These are phyloP conservation scores for Myriosclerotinia duriaeana DNA, from an alignment of 2,329 filamentous ascomycete genomes.

Conservation along the genomic window DNA sequence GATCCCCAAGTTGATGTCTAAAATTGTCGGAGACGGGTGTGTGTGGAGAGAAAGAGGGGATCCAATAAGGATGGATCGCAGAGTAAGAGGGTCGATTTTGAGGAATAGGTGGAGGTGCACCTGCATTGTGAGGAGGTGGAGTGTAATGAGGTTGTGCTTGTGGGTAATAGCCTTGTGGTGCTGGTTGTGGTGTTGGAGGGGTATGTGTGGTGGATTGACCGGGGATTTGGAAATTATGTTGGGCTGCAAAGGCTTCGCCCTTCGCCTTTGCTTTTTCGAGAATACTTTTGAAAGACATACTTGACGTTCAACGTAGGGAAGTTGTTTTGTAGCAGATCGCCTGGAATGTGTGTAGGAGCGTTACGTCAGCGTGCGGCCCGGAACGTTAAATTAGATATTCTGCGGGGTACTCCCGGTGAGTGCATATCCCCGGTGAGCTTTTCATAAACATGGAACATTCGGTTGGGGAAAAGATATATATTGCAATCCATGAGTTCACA, in stretches of 20 bases:
- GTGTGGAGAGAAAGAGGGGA: slow-evolving; percentile 49
- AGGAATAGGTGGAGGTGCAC: slow-evolving; percentile 20
- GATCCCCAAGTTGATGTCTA: slow-evolving; percentile 55
- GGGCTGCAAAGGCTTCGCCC: slow-evolving; percentile 29
- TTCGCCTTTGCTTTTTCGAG: slow-evolving; percentile 34
- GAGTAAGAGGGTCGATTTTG: slow-evolving; percentile 22
- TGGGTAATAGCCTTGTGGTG: slow-evolving; percentile 17
- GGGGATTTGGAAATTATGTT: slow-evolving; percentile 25
- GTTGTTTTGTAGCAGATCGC: neutral
- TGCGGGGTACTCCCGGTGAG: slow-evolving; percentile 8
- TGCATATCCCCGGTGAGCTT: no score
- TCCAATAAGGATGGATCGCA: slow-evolving; percentile 49
- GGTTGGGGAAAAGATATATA: no score
- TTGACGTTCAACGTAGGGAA: neutral
- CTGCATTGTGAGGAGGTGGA: slow-evolving; percentile 7
- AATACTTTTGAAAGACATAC: slow-evolving; percentile 33
- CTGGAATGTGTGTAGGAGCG: neutral
- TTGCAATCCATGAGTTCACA: no score
- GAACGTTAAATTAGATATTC: neutral
- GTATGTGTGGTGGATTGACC: slow-evolving; percentile 17
- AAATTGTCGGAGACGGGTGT: slow-evolving; percentile 52
- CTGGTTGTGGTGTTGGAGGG: slow-evolving; percentile 14
- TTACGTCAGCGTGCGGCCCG: slow-evolving; percentile 1
- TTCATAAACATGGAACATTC: no score
- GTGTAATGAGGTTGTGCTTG: neutral